These are phyloP conservation scores for Aspergillus melleus DNA, from an alignment of 2,329 filamentous ascomycete species.

Conservation along the genomic window DNA sequence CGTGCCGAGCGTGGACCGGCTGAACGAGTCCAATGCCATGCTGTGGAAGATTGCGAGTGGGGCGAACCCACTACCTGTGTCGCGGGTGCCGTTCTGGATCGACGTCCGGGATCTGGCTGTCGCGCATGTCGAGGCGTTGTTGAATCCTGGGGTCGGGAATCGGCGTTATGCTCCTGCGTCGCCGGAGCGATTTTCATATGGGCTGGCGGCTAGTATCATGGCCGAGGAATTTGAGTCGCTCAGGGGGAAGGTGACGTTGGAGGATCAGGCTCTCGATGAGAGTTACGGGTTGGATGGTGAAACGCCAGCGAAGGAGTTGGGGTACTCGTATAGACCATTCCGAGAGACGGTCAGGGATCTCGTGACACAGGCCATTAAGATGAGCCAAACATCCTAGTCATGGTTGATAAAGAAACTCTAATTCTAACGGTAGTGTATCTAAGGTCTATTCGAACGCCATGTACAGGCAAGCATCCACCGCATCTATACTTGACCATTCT, in stretches of 20 bases:
- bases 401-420: not conserved
- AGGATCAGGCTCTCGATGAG: slow-evolving; percentile 30
- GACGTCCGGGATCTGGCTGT: slow-evolving; percentile 49
- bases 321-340: slow-evolving; percentile 33
- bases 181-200: slow-evolving; percentile 49
- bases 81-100: slow-evolving; percentile 37
- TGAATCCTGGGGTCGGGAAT: slow-evolving; percentile 29
- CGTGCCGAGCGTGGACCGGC: slow-evolving; percentile 29
- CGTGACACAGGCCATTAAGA: slow-evolving; percentile 16
- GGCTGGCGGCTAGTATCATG: slow-evolving; percentile 29
- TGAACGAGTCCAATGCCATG: slow-evolving; percentile 47
- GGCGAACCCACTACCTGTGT: slow-evolving; percentile 32
- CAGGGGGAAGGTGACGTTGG: slow-evolving; percentile 28
- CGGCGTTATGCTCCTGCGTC: slow-evolving; percentile 42
- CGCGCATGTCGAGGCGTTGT: slow-evolving; percentile 45
- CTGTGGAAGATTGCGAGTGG: slow-evolving; percentile 44
- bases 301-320: slow-evolving; percentile 42
- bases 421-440: not conserved
- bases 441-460: not conserved
- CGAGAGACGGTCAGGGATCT: slow-evolving; percentile 21
- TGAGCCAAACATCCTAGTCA: not conserved
- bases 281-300: slow-evolving; percentile 45
- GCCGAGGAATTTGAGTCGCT: slow-evolving; percentile 5
- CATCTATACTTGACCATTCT: not conserved
- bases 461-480: not conserved